phyloP scores from a whole-genome alignment of 805 yeast genomes.

The Torulaspora indica region DNA sequence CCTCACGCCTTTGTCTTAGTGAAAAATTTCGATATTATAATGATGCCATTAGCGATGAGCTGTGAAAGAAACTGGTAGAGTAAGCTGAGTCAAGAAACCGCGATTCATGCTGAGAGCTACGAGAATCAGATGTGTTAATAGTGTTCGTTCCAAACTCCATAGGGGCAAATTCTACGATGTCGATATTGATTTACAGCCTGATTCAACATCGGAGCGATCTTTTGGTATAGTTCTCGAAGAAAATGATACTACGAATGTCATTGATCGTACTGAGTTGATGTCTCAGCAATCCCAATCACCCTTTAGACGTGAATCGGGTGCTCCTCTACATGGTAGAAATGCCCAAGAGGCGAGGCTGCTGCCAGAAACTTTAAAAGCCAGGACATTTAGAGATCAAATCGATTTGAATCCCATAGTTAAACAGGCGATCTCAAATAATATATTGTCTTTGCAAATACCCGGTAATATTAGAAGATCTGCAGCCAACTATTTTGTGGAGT shows the following conservation, averaged over 20 bases:
- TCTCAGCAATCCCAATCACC: constrained; percentile 28
- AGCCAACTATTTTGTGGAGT: constrained; percentile 47
- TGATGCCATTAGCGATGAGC: constrained; percentile 9
- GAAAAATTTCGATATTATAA: constrained; percentile 13
- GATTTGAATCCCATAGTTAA: constrained; percentile 54
- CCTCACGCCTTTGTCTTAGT: background rate
- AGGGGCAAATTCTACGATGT: constrained; percentile 7
- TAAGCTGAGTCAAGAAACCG: background rate
- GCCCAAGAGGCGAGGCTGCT: constrained; percentile 44
- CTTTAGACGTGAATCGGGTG: constrained; percentile 31
- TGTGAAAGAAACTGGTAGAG: background rate
- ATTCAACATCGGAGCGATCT: constrained; percentile 1
- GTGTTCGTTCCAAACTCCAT: constrained; percentile 8
- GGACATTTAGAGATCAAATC: constrained; percentile 47
- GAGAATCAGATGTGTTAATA: constrained; percentile 1
- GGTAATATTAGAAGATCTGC: constrained; percentile 58
- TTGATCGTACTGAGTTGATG: constrained; percentile 37
- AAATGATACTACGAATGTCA: constrained; percentile 22
- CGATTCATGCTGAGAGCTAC: constrained; percentile 8
- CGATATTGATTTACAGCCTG: constrained; percentile 1
- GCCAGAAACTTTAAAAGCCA: constrained; percentile 53
- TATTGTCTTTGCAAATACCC: constrained; percentile 57
- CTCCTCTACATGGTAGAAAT: constrained; percentile 16
- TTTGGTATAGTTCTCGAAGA: constrained; percentile 18
- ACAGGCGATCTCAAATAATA: constrained; percentile 57